Percentiles rank a stretch among this genome's conserved stretches.
Conservation (phyloP, 805 yeast genomes). For the Scheffersomyces coipomensis region DNA sequence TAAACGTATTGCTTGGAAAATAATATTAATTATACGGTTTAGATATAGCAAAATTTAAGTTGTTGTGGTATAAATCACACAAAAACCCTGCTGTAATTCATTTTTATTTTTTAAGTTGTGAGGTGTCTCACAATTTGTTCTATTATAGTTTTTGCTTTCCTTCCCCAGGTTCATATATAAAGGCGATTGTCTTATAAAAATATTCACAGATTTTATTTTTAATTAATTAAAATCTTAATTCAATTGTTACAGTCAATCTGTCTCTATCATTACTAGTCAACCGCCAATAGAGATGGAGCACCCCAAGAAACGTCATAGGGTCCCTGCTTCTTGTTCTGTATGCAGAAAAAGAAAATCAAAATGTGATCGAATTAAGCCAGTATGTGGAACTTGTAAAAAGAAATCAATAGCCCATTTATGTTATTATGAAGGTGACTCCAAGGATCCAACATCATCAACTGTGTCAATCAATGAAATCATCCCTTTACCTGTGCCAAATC, state of each 20-base stretch:
- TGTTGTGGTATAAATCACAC: too few relatives aligned
- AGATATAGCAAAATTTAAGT: too few relatives aligned
- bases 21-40: too few relatives aligned
- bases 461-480: background rate
- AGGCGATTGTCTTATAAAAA: too few relatives aligned
- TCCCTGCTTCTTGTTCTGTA: slow-evolving; percentile 44
- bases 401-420: slow-evolving; percentile 44
- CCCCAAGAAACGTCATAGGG: slow-evolving; percentile 33
- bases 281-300: slow-evolving; percentile 17
- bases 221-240: background rate
- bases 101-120: too few relatives aligned
- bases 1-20: too few relatives aligned
- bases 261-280: background rate
- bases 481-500: slow-evolving; percentile 3
- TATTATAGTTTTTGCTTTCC: background rate
- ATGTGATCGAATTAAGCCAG: slow-evolving; percentile 42
- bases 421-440: slow-evolving; percentile 26
- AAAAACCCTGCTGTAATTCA: too few relatives aligned
- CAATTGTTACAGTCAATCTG: background rate
- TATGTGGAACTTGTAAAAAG: slow-evolving; percentile 42
- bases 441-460: background rate
- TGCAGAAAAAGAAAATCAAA: slow-evolving; percentile 43
- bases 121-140: too few relatives aligned
- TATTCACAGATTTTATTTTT: background rate
- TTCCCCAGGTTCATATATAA: background rate